Evolutionary conservation across 176 grass and related monocot species (phyloP), one percentile per base, ranked within the genome.

Genomic region (Dactylis glomerata): DNA sequence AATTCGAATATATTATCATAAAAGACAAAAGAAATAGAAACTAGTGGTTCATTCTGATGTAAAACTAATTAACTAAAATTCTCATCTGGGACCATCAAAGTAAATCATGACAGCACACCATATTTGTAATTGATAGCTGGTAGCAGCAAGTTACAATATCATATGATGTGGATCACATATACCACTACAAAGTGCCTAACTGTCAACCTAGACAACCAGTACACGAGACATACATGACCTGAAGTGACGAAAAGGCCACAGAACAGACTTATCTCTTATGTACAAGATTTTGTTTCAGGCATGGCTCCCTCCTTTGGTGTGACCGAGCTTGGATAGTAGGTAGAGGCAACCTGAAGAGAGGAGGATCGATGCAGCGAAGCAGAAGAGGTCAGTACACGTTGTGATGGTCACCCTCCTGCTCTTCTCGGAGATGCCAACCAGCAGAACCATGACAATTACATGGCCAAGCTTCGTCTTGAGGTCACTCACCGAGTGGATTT

Each of bases 401-500:
- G 83, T 65, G 27, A 98, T 95, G 26, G 86, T 85, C 32, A 92
- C 81, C 78, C 89, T 92, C 93, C 86, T 91, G 74, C 93, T 94
- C 68, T 98, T 98, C 84, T 98, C 96, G 38, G 93, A 92, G 77
- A 98, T 88, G 13, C 96, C 96, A 70, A 95, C 84, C 51, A 98
- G 83, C 77, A 98, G 84, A 85, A 90, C 83, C 89, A 89, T 84
- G 75, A 98, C 96, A 49, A 98, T 98, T 62, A 94, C 91, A 84
- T 98, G 96, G 1, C 93, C 96, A 62, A 98, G 26, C 85, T 98
- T 98, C 1, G 93, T 95, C 91, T 98, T 98, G 17, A 98, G 91
- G 46, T 95, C 93, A 41, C 93, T 90, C 30, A 98, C 78, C 2
- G 96, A 94, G 38, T 87, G 51, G 63, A 98, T 95, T 68, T 89